Base-by-base conservation (phyloP, 768 basidiomycete genomes). In the Lepiota venenata region DNA sequence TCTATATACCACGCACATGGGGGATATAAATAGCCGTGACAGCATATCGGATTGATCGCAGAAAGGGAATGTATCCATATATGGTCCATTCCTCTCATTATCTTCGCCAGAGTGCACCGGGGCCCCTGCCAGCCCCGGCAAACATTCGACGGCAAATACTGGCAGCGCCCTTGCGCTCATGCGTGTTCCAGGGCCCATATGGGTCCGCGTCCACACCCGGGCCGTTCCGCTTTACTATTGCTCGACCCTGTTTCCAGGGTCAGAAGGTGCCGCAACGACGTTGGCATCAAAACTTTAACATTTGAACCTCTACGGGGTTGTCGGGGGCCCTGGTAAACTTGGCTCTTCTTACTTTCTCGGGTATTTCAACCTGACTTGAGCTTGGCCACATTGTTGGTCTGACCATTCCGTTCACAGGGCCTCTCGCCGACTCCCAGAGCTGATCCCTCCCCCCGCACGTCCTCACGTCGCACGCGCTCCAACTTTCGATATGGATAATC, bases 401-500 rank as follows among this genome's bases (percentile, higher is more conserved):
- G 11, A 11, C 32, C n/a, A 2, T 11, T 47, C 9, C 20, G 32
- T 20, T 10, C 29, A 3, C 12, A 35, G 32, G 10, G 32, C 32
- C 32, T 32, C 32, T 32, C 32, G 10, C 32, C 32, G n/a, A n/a
- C n/a, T 32, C 32, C 32, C 32, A 11, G 32, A 32, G 32, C 32
- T 32, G 2, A 8, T 11, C 6, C 32, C 32, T 32, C 46, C 37
- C 45, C 57, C 32, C 15, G n/a, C 45, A 38, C 35, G 15, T 39
- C 53, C 46, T 38, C 37, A 47, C 29, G 29, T 38, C 42, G 32
- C 42, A 18, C 29, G 21, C 16, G 47, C 32, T 45, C 36, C 54
- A 7, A 55, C 39, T 57, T 35, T 61, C 61, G 55, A 50, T 37
- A 55, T 51, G 56, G 61, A 62, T 46, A 54, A 52, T 43, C 63